A percentile compares a stretch with the other conserved stretches of the same genome.
Evolutionary conservation across 306 rosid genomes (phyloP).

Genomic region (Alnus glutinosa): DNA sequence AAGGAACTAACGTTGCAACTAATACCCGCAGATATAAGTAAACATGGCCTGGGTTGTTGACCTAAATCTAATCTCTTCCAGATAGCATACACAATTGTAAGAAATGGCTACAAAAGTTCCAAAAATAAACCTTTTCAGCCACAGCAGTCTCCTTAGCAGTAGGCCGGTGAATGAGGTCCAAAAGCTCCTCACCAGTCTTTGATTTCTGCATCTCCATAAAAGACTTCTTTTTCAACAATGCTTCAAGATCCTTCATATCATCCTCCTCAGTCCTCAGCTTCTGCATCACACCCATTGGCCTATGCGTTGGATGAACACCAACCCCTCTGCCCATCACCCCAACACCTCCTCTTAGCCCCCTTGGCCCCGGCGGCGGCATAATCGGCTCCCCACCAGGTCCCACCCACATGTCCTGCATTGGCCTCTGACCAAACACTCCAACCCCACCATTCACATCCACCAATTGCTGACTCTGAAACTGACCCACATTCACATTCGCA

Average conservation of each 20-base stretch:
- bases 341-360: constrained; percentile 61
- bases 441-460: constrained; percentile 53
- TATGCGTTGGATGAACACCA: constrained; percentile 62
- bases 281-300: constrained; percentile 57
- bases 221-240: constrained; percentile 84
- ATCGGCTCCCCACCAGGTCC: constrained; percentile 63
- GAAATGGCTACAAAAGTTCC: constrained; percentile 15
- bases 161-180: constrained; percentile 94
- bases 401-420: constrained; percentile 76
- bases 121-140: constrained; percentile 82
- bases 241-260: constrained; percentile 88
- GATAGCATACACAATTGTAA: not conserved
- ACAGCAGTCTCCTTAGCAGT: constrained; percentile 93
- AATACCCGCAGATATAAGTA: not conserved
- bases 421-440: constrained; percentile 65
- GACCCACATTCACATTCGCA: constrained; percentile 24
- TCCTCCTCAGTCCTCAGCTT: constrained; percentile 70
- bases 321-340: constrained; percentile 73
- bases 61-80: not conserved
- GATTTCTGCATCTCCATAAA: constrained; percentile 80
- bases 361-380: constrained; percentile 52
- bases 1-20: not conserved
- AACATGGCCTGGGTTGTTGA: not conserved
- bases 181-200: constrained; percentile 91
- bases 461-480: constrained; percentile 53